Evolutionary conservation across 495 filamentous ascomycete genomes (phyloP), one percentile per base, ranked within the genome.

Genomic region (Tirmania nivea): DNA sequence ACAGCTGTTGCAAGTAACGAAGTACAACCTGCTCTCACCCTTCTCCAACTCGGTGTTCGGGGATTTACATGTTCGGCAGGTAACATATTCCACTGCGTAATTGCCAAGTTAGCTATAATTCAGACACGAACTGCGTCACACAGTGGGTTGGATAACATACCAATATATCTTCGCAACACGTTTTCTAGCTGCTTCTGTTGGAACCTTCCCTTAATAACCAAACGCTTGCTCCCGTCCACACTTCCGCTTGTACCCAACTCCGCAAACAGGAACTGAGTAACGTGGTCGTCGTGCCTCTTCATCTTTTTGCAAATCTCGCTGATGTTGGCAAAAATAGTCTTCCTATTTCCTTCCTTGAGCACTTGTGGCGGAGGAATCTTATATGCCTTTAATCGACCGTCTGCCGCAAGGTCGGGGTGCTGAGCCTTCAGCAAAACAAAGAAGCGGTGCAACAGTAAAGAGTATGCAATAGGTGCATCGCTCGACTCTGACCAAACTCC

Each of bases 361-460:
- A 89, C 94, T 72, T 97, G 92, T n/a, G 90, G 90, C 11, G 90
- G 90, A 16, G 90, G 92, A 61, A 97, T 97, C 76, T 95, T 95
- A 75, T 97, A 97, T 63, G 83, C 88, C 71, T 84, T 85, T 56
- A 81, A 77, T 21, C 62, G 53, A 51, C 89, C 90, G 68, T 78
- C 80, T 17, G 83, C 82, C 14, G 87, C 78, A 54, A 96, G 78
- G 62, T 96, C 90, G 60, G 90, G 90, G 73, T 97, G 89, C 72
- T 89, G 84, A 68, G 80, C 81, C 68, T 89, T 77, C 52, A 97
- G 75, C 49, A 89, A 80, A 56, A 79, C 82, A 73, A 94, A 97
- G 74, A 97, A 96, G 62, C 90, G 81, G 57, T 71, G 73, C 54
- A 95, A 77, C 48, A 95, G 78, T 25, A 84, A 73, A 61, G 81